Percentiles rank a stretch among this genome's conserved stretches.
Conservation (phyloP, 2,329 filamentous ascomycete genomes). For the Xylaria sp. region DNA sequence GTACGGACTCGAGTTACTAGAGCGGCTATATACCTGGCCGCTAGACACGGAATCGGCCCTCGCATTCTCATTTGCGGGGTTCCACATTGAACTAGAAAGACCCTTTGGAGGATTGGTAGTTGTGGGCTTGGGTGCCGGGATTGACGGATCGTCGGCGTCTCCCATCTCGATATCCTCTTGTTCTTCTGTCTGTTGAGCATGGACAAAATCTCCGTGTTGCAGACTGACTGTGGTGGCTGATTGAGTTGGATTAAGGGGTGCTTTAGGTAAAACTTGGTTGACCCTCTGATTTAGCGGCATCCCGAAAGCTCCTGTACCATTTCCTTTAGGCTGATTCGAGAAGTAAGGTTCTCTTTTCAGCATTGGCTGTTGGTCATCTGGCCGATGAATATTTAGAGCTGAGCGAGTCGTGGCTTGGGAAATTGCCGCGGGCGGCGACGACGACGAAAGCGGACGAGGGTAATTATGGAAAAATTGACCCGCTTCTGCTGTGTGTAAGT, state of each 20-base stretch:
- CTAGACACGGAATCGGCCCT: neutral
- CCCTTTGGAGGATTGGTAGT: constrained; percentile 1
- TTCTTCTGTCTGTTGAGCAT: neutral
- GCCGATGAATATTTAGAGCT: neutral
- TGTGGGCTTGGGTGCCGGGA: neutral
- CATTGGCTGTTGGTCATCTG: too few relatives aligned
- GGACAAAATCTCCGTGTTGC: neutral
- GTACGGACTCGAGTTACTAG: neutral
- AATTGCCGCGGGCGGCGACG: neutral
- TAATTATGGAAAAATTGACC: constrained; percentile 3
- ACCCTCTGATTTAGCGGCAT: neutral
- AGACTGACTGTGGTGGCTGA: neutral
- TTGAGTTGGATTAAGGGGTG: neutral
- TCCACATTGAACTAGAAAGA: constrained; percentile 32
- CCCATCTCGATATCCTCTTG: constrained; percentile 23
- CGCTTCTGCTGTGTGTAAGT: constrained; percentile 15
- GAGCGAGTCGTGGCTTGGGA: neutral
- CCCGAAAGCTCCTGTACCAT: neutral
- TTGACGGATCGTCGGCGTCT: neutral
- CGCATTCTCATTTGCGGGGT: constrained; percentile 22
- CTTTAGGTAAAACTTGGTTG: neutral
- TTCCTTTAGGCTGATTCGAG: neutral
- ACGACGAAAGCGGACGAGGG: neutral
- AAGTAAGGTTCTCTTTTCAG: neutral
- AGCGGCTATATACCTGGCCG: constrained; percentile 8